Percentiles rank a stretch among this genome's conserved stretches.
phyloP scores from a whole-genome alignment of 345 rosid genomes.

The Mercurialis annua region DNA sequence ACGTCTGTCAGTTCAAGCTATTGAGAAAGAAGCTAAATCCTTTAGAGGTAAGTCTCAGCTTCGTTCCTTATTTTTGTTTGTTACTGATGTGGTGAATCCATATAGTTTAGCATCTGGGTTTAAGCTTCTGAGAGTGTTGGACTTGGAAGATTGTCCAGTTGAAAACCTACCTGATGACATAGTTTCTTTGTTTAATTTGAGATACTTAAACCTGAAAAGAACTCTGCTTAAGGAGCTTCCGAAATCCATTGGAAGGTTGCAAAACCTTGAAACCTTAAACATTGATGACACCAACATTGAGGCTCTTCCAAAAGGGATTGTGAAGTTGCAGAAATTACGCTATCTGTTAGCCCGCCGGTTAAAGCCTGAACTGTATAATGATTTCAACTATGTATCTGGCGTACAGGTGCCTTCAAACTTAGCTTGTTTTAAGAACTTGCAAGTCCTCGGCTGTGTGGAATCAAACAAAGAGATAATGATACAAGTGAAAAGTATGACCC shows the following conservation, averaged over 20 bases:
- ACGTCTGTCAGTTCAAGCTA: slow-evolving; percentile 27
- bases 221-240: slow-evolving; percentile 34
- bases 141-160: slow-evolving; percentile 31
- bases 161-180: slow-evolving; percentile 23
- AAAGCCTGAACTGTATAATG: background rate
- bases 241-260: slow-evolving; percentile 28
- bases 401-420: slow-evolving; percentile 14
- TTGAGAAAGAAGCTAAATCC: slow-evolving; percentile 6
- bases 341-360: slow-evolving; percentile 18
- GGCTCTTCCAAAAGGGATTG: slow-evolving; percentile 33
- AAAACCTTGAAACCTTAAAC: slow-evolving; percentile 29
- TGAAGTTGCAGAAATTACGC: slow-evolving; percentile 26
- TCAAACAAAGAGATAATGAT: slow-evolving; percentile 17
- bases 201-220: slow-evolving; percentile 33
- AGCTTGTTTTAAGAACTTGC: slow-evolving; percentile 30
- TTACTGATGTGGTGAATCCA: background rate
- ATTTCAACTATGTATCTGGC: slow-evolving; percentile 23
- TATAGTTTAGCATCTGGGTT: slow-evolving; percentile 16
- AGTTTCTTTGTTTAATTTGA: slow-evolving; percentile 34
- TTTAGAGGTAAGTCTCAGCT: slow-evolving; percentile 15
- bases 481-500: slow-evolving; percentile 30
- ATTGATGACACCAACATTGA: slow-evolving; percentile 20
- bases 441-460: slow-evolving; percentile 26
- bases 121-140: slow-evolving; percentile 31
- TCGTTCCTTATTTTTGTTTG: slow-evolving; percentile 33